Evolutionary conservation across 2,329 filamentous ascomycete species (phyloP).

Genomic region (Aspergillus aculeatus): DNA sequence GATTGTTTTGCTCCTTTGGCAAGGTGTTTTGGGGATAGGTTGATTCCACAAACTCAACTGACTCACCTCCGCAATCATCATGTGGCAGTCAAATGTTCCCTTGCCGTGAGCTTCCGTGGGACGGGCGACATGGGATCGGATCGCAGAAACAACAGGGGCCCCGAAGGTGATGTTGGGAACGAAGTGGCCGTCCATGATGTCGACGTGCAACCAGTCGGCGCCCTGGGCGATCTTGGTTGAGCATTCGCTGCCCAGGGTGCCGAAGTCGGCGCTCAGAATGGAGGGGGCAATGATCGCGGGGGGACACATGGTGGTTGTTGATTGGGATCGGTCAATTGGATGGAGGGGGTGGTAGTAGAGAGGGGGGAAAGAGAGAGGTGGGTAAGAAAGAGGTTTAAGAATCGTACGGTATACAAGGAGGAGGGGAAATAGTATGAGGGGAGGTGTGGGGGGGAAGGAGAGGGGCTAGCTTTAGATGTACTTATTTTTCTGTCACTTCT

Average conservation of each 20-base stretch:
- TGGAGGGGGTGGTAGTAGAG: not conserved
- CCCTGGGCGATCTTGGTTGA: conserved; percentile 79
- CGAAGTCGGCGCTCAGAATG: conserved; percentile 98
- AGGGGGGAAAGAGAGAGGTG: not conserved
- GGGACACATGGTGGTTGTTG: conserved; percentile 66
- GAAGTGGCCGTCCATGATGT: conserved; percentile 99
- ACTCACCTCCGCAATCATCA: conserved; percentile 96
- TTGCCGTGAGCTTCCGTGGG: conserved; percentile 69
- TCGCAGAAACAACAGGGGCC: conserved; percentile 90
- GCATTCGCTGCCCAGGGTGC: conserved; percentile 80
- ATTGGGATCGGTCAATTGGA: not conserved
- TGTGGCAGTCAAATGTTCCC: conserved; percentile 98
- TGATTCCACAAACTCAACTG: too few species aligned
- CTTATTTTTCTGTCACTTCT: too few species aligned
- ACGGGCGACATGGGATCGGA: conserved; percentile 78
- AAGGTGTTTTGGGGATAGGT: too few species aligned
- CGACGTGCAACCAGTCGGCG: conserved; percentile 91
- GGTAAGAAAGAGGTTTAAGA: not conserved
- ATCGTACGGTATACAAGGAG: conserved; percentile 2
- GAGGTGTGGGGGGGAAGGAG: not conserved
- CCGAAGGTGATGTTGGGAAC: conserved; percentile 98
- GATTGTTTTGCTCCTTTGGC: conserved; percentile 12
- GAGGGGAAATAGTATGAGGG: not conserved
- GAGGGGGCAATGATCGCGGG: conserved; percentile 94
- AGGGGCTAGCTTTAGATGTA: not conserved